A percentile compares a stretch with the other conserved stretches of the same genome.
These are phyloP conservation scores for Coemansia brasiliensis DNA, from an alignment of 192 early-diverging fungal genomes.

Conservation along the genomic window DNA sequence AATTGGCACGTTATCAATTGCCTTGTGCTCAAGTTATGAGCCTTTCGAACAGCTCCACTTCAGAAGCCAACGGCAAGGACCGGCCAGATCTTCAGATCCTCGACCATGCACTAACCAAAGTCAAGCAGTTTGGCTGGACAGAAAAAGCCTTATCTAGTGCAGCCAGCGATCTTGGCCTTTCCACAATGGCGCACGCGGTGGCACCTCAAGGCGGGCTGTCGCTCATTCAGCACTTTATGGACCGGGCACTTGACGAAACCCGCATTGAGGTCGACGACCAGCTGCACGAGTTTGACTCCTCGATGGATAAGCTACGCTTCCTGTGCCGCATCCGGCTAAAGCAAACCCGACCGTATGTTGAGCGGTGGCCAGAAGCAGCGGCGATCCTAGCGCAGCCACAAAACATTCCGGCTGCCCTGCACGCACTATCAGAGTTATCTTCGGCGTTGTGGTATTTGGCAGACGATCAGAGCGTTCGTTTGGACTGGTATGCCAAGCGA, in stretches of 20 bases:
- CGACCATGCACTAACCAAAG: conserved; percentile 64
- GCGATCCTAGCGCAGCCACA: conserved; percentile 79
- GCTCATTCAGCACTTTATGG: conserved; percentile 75
- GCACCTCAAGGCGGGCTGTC: conserved; percentile 65
- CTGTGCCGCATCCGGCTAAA: conserved; percentile 66
- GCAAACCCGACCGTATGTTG: conserved; percentile 69
- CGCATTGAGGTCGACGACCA: conserved; percentile 63
- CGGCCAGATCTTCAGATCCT: conserved; percentile 53
- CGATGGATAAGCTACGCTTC: conserved; percentile 60
- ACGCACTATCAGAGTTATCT: conserved; percentile 67
- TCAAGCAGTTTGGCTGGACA: conserved; percentile 77
- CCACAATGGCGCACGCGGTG: conserved; percentile 69
- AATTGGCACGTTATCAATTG: too few species aligned
- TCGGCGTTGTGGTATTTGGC: conserved; percentile 89
- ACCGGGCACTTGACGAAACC: conserved; percentile 61
- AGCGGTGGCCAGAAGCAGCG: conserved; percentile 75
- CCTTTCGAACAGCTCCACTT: background rate
- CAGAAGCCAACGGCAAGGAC: conserved; percentile 5
- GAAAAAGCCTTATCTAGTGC: conserved; percentile 63
- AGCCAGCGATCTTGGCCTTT: conserved; percentile 67
- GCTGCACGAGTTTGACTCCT: conserved; percentile 45
- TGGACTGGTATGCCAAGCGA: conserved; percentile 87
- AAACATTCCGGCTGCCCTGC: conserved; percentile 68
- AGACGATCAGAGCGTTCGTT: conserved; percentile 78
- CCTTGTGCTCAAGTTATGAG: background rate